Conservation (phyloP, 2,329 filamentous ascomycete species). For the Rhynchosporium graminicola region DNA sequence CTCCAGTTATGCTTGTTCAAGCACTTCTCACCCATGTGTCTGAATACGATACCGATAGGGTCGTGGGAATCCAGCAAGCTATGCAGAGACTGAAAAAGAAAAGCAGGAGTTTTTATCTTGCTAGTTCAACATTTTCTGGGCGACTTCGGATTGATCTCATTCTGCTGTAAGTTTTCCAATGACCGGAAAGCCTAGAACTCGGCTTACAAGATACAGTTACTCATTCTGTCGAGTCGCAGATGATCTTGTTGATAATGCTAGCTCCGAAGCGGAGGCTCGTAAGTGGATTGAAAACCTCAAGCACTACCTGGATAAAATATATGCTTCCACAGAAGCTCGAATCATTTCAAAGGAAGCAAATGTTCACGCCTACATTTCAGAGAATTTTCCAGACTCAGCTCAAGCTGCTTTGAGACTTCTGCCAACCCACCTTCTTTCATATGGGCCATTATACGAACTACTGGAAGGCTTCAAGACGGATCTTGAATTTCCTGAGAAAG, state of each 20-base stretch:
- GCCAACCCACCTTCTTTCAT: slow-evolving; percentile 57
- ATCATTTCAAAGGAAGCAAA: slow-evolving; percentile 29
- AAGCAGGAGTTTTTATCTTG: slow-evolving; percentile 73
- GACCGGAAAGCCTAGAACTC: too few relatives aligned
- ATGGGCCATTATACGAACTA: slow-evolving; percentile 61
- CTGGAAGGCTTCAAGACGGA: slow-evolving; percentile 71
- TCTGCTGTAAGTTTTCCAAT: slow-evolving; percentile 51
- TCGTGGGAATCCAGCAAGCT: slow-evolving; percentile 60
- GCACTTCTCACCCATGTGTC: slow-evolving; percentile 50
- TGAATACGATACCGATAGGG: slow-evolving; percentile 57
- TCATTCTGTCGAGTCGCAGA: slow-evolving; percentile 75
- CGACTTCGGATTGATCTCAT: slow-evolving; percentile 68
- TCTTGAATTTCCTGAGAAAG: slow-evolving; percentile 50
- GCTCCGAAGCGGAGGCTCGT: slow-evolving; percentile 51
- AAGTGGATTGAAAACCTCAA: slow-evolving; percentile 61
- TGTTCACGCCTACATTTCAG: slow-evolving; percentile 27
- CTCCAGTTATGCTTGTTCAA: slow-evolving; percentile 51
- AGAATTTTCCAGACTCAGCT: slow-evolving; percentile 36
- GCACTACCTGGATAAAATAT: slow-evolving; percentile 57
- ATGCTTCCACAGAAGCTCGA: slow-evolving; percentile 40
- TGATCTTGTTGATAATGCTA: slow-evolving; percentile 69
- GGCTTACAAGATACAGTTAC: slow-evolving; percentile 50
- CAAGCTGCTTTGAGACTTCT: slow-evolving; percentile 57
- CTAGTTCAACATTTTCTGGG: slow-evolving; percentile 68
- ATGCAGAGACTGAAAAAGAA: slow-evolving; percentile 60